Evolutionary conservation across 345 rosid genomes (phyloP), one percentile per base, ranked within the genome.

Genomic region (Acer yangbiense): DNA sequence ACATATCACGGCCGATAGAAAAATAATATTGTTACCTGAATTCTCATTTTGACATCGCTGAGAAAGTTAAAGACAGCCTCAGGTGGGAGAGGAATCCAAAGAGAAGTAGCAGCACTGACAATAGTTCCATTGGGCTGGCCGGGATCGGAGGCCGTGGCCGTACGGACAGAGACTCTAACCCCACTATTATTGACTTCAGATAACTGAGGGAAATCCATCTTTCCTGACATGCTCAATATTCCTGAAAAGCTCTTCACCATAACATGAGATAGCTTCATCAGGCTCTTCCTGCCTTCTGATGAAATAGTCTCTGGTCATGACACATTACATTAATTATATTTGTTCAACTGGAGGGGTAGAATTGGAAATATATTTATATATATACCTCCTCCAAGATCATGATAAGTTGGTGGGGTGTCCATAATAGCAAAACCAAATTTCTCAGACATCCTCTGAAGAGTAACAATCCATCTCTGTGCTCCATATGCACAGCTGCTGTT

Each of bases 401-500:
- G 61, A 35, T 35, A 35, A 44, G 29, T 3, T 14, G 82, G 82
- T 21, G 76, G 18, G 75, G 18, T 74, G 23, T 63, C 77, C 3
- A 11, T 41, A 14, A 57, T 63, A 27, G 80, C 52, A 82, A 80
- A 80, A 79, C 80, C 78, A 32, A 85, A 74, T 73, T 97, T 92
- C 82, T 94, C 92, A 67, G 89, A 86, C 86, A 83, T 87, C 71
- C 92, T 85, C 60, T 85, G 85, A 41, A 94, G 94, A 0, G 88
- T 74, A 18, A 43, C 29, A 29, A 86, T 64, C 97, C 97, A 92
- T 69, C 90, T 88, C 61, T 84, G 81, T 4, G 97, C 93, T 21
- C 94, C 93, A 48, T 86, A 94, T 0, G 90, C 97, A 41, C 78
- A 73, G 23, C 10, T 60, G 2, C 9, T 58, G 23, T 78, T 68